Evolutionary conservation across 2,329 filamentous ascomycete genomes (phyloP).

Genomic region (Diatrype stigma): DNA sequence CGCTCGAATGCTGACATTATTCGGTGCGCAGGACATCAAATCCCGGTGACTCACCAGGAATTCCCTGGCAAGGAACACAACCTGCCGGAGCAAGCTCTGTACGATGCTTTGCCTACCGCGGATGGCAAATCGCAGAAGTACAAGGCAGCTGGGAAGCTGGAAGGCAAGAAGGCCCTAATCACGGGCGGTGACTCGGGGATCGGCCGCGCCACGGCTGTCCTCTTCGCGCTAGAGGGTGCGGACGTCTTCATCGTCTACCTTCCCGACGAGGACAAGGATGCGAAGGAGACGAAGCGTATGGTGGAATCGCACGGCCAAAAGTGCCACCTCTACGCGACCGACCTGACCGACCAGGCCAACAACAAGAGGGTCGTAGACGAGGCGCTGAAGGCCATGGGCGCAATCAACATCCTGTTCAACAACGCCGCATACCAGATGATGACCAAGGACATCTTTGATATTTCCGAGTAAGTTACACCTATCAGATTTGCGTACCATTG

Average conservation of each 20-base stretch:
- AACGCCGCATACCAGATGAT: conserved; percentile 76
- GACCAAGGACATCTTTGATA: conserved; percentile 64
- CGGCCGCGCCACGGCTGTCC: conserved; percentile 67
- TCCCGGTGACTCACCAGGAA: conserved; percentile 36
- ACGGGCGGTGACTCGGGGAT: conserved; percentile 80
- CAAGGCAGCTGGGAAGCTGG: conserved; percentile 70
- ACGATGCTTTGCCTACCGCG: conserved; percentile 62
- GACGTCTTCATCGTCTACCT: conserved; percentile 70
- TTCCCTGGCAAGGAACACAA: conserved; percentile 41
- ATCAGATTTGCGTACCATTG: not conserved
- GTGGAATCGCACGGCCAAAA: conserved; percentile 65
- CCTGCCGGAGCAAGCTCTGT: conserved; percentile 55
- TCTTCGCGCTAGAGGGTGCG: conserved; percentile 79
- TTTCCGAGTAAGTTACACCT: conserved; percentile 54
- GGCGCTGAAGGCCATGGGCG: conserved; percentile 61
- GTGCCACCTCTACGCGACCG: conserved; percentile 59
- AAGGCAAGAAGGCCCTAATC: conserved; percentile 72
- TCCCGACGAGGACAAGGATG: conserved; percentile 71
- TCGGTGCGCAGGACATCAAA: conserved; percentile 29
- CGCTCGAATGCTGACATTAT: conserved; percentile 1
- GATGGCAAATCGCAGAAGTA: conserved; percentile 67
- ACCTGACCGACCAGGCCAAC: conserved; percentile 61
- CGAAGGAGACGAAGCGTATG: conserved; percentile 65
- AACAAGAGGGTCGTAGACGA: conserved; percentile 67
- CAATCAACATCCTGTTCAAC: conserved; percentile 70